A percentile compares a stretch with the other conserved stretches of the same genome.
Conservation (phyloP, 192 early-diverging fungal species). For the Backusella circina region DNA sequence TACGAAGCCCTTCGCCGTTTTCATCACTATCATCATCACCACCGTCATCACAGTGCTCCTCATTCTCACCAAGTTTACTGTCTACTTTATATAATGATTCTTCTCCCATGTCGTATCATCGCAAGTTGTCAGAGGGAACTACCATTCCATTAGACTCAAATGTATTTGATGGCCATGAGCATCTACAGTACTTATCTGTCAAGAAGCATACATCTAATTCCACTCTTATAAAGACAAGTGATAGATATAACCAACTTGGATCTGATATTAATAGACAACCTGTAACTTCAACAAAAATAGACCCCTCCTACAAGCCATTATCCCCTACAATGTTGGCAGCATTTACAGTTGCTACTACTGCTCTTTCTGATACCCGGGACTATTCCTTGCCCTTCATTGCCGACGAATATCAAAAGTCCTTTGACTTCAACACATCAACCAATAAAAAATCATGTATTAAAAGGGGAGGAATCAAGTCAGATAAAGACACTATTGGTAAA, state of each 20-base stretch:
- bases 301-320: too few species aligned
- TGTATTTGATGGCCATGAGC: neutral
- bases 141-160: neutral
- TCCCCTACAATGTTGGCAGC: constrained; percentile 5
- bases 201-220: neutral
- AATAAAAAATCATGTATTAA: neutral
- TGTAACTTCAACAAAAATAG: neutral
- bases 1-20: neutral
- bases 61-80: neutral
- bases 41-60: neutral
- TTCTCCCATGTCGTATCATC: neutral
- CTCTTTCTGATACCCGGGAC: neutral
- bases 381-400: neutral
- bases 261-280: neutral
- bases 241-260: neutral
- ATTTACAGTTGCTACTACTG: neutral
- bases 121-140: neutral
- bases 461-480: neutral
- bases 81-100: neutral
- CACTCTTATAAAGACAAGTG: neutral
- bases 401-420: neutral
- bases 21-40: neutral
- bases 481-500: neutral
- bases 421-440: neutral
- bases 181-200: neutral